Evolutionary conservation across 1,284 basidiomycete genomes (phyloP), one percentile per base, ranked within the genome.

Genomic region (Sanghuangporus sanghuang): DNA sequence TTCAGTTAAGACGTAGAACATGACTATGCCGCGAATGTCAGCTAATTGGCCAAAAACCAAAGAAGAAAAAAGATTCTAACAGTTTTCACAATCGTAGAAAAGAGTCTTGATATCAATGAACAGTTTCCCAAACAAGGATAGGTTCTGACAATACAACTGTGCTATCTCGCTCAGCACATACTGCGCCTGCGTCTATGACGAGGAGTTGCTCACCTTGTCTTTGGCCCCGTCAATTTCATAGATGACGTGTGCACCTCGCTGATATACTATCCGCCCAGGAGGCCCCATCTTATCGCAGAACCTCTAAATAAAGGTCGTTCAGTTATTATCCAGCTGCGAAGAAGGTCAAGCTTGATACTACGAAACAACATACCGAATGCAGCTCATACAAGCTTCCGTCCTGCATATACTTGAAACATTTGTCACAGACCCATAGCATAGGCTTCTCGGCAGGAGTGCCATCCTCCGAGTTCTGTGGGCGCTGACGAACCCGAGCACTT

Each of bases 81-180:
- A 93, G 69, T 90, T 90, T 69, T 92, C 90, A 64, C 85, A 87
- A 70, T 99, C 95, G 72, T 96, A 99, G 78, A 95, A 98, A 39
- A 98, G 81, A 1, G 96, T 97, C 80, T 99, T 99, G 71, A 96
- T 92, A 71, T 98, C 96, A 71, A 99, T 98, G 75, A 99, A 99
- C n/a, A 98, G 81, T 74, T 99, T 99, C 49, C 96, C 96, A 71
- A 98, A 98, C 2, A 99, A 81, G 38, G 94, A 92, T 35, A 99
- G 78, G 71, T 96, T 96, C 75, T 98, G 96, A 73, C 94, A 97
- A 72, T 96, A 99, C 9, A 98, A 81, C 93, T 96, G 71, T 32
- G 64, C 35, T 62, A 65, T 36, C 58, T 53, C 36, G 60, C 55
- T 56, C 21, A 57, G n/a, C 4, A 57, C 23, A n/a, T 35, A 49